phyloP scores from a whole-genome alignment of 768 basidiomycete species.

The Royoungia palumana region DNA sequence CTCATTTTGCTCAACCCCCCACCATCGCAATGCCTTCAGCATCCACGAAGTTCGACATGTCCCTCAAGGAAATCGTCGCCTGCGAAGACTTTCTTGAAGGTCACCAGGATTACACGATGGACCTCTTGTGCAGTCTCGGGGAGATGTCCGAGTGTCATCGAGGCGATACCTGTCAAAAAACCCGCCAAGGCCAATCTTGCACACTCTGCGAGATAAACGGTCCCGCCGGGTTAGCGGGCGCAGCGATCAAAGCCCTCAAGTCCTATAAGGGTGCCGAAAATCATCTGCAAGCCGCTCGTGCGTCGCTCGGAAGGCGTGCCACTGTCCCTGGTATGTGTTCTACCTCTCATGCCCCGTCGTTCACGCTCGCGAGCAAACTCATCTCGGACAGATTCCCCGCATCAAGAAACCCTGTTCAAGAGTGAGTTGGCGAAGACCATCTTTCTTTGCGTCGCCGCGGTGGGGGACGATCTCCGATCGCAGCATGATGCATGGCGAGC shows the following conservation, averaged over 20 bases:
- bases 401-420: constrained; percentile 3
- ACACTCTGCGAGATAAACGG: constrained; percentile 12
- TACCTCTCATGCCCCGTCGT: not conserved
- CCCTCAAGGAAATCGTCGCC: constrained; percentile 9
- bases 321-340: constrained; percentile 1
- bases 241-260: constrained; percentile 1
- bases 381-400: not conserved
- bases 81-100: constrained; percentile 15
- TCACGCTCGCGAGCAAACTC: not conserved
- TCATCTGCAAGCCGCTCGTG: constrained; percentile 6
- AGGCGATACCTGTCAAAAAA: not conserved
- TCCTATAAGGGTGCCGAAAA: constrained; percentile 2
- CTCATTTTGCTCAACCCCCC: not conserved
- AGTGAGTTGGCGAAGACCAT: constrained; percentile 7
- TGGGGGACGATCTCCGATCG: constrained; percentile 14
- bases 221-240: constrained; percentile 6
- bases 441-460: constrained; percentile 4
- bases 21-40: constrained; percentile 1
- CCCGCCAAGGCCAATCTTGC: not conserved
- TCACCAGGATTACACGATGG: constrained; percentile 6
- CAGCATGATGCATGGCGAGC: constrained; percentile 12
- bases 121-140: constrained; percentile 12
- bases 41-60: constrained; percentile 2
- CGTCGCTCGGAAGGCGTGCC: constrained; percentile 1
- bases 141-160: not conserved